A percentile compares a stretch with the other conserved stretches of the same genome.
phyloP scores from a whole-genome alignment of 805 yeast species.

The Hanseniaspora pseudoguilliermondii region DNA sequence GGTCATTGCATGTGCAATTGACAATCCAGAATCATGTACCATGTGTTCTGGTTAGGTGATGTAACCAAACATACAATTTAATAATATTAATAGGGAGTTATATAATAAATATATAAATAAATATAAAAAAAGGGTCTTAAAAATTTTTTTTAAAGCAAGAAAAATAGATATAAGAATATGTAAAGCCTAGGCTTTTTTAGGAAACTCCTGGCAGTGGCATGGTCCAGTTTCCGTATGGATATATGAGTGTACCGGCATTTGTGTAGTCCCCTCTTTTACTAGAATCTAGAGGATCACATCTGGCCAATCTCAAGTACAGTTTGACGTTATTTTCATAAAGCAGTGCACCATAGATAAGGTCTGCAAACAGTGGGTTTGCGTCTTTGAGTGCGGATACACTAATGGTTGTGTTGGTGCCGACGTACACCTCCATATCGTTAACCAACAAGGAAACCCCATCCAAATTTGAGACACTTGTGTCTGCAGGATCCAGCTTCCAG shows the following conservation, averaged over 20 bases:
- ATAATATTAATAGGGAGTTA: background rate
- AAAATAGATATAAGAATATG: background rate
- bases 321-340: conserved; percentile 21
- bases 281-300: conserved; percentile 31
- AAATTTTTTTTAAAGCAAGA: background rate
- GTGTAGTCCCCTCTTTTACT: conserved; percentile 50
- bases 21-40: conserved; percentile 93
- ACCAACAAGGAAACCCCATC: conserved; percentile 50
- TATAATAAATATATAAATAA: background rate
- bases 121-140: background rate
- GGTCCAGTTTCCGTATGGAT: conserved; percentile 48
- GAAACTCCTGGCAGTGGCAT: conserved; percentile 45
- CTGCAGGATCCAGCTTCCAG: conserved; percentile 23
- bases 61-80: no score
- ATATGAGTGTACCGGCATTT: conserved; percentile 43
- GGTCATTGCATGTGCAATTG: conserved; percentile 92
- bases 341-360: conserved; percentile 27
- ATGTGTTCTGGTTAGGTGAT: conserved; percentile 85
- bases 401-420: conserved; percentile 40
- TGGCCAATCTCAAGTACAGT: conserved; percentile 47
- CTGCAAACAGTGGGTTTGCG: conserved; percentile 23
- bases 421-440: conserved; percentile 67
- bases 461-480: conserved; percentile 17
- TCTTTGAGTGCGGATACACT: conserved; percentile 30
- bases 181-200: conserved; percentile 4